Evolutionary conservation across 108 stramenopile genomes (phyloP).

Genomic region (Nitzschia inconspicua): DNA sequence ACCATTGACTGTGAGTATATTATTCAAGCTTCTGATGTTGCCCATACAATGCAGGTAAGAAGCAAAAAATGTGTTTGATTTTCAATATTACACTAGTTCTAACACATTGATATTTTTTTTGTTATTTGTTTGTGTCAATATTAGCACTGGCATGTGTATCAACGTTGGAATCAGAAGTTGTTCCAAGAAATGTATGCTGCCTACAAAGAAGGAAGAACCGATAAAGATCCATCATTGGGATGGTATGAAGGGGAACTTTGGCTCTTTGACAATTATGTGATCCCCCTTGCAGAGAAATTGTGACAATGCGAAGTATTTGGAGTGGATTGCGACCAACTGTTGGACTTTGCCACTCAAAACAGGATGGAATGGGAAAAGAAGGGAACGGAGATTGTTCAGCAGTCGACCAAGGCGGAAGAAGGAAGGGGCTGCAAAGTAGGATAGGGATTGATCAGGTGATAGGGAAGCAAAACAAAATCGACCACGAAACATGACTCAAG

Average conservation of each 20-base stretch:
- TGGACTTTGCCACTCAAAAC: conserved; percentile 15
- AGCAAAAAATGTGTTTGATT: too few species aligned
- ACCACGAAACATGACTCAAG: too few species aligned
- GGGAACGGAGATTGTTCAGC: conserved; percentile 7
- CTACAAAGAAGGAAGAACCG: conserved; percentile 35
- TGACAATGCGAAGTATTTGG: conserved; percentile 30
- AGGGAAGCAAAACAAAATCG: too few species aligned
- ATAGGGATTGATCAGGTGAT: too few species aligned
- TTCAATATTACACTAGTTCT: too few species aligned
- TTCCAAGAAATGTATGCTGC: conserved; percentile 57
- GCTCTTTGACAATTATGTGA: conserved; percentile 37
- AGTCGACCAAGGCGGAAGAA: too few species aligned
- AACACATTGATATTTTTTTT: too few species aligned
- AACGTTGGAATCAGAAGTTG: conserved; percentile 35
- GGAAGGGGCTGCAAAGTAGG: too few species aligned
- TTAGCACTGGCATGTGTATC: conserved; percentile 45
- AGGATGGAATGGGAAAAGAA: conserved; percentile 13
- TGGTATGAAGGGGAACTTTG: conserved; percentile 57
- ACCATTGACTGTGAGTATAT: conserved; percentile 51
- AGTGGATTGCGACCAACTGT: conserved; percentile 20
- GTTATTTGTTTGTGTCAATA: too few species aligned
- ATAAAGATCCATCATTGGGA: conserved; percentile 39
- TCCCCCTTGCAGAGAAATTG: conserved; percentile 26
- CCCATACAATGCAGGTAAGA: conserved; percentile 63
- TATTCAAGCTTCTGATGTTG: conserved; percentile 53